A percentile compares a stretch with the other conserved stretches of the same genome.
phyloP scores from a whole-genome alignment of 2,329 filamentous ascomycete genomes.

The Fonsecaea pedrosoi region DNA sequence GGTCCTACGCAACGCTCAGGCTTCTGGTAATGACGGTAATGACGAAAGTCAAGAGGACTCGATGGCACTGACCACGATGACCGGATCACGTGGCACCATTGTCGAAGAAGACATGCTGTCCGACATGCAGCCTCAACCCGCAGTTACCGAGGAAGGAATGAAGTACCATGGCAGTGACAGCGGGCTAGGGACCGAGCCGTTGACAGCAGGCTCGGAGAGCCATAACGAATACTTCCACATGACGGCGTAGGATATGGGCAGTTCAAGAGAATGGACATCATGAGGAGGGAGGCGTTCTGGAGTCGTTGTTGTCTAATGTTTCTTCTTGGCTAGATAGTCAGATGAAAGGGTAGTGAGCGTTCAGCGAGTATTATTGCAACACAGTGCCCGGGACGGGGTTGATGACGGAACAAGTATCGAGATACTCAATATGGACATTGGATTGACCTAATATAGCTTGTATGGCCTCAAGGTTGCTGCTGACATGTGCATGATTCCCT shows the following conservation, averaged over 20 bases:
- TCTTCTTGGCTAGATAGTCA: constrained; percentile 6
- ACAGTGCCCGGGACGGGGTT: not conserved
- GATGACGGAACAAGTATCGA: constrained; percentile 9
- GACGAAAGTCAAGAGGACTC: constrained; percentile 27
- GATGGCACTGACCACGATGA: constrained; percentile 26
- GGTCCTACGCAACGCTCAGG: constrained; percentile 25
- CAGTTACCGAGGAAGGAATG: constrained; percentile 29
- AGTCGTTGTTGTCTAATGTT: not conserved
- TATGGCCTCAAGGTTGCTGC: not conserved
- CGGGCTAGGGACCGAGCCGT: constrained; percentile 43
- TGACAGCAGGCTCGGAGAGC: constrained; percentile 35
- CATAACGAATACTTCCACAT: constrained; percentile 35
- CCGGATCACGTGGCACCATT: constrained; percentile 28
- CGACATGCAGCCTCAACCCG: constrained; percentile 33
- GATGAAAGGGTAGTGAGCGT: constrained; percentile 13
- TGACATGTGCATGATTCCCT: constrained; percentile 2
- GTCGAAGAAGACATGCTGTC: constrained; percentile 24
- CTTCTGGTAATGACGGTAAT: constrained; percentile 15
- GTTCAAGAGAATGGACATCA: constrained; percentile 17
- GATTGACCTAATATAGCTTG: not conserved
- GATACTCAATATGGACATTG: constrained; percentile 4
- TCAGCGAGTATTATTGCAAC: constrained; percentile 19
- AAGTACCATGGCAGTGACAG: constrained; percentile 43
- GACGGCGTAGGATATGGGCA: constrained; percentile 33
- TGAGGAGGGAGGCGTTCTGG: constrained; percentile 20